These are phyloP conservation scores for Metschnikowia orientalis DNA, from an alignment of 805 yeast genomes.

Conservation along the genomic window DNA sequence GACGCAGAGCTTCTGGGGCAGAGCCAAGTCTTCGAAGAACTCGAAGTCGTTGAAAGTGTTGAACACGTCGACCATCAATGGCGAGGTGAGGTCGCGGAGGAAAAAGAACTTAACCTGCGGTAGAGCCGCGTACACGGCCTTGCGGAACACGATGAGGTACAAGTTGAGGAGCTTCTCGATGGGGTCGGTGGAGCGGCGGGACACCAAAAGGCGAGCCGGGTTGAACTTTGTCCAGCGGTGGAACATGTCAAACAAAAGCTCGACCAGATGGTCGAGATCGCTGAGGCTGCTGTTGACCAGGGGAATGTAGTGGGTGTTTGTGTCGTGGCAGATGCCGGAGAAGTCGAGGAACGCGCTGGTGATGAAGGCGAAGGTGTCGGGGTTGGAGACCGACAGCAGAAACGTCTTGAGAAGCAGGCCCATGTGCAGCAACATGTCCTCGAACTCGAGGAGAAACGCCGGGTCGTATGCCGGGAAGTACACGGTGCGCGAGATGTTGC, in stretches of 20 bases:
- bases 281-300: slow-evolving; percentile 19
- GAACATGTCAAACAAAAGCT: slow-evolving; percentile 31
- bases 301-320: slow-evolving; percentile 28
- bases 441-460: slow-evolving; percentile 27
- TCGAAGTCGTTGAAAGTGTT: slow-evolving; percentile 21
- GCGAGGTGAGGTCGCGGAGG: slow-evolving; percentile 38
- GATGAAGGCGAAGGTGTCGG: slow-evolving; percentile 16
- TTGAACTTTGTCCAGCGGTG: slow-evolving; percentile 32
- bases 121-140: slow-evolving; percentile 29
- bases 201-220: slow-evolving; percentile 28
- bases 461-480: slow-evolving; percentile 36
- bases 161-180: slow-evolving; percentile 30
- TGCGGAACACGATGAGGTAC: slow-evolving; percentile 31
- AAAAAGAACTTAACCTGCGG: slow-evolving; percentile 41
- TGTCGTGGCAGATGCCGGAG: slow-evolving; percentile 20
- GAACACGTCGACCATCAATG: slow-evolving; percentile 37
- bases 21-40: slow-evolving; percentile 22
- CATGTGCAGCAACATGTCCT: slow-evolving; percentile 22
- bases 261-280: slow-evolving; percentile 30
- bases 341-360: slow-evolving; percentile 23
- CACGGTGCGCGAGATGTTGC: slow-evolving; percentile 30
- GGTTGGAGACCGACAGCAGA: slow-evolving; percentile 4
- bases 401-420: slow-evolving; percentile 14
- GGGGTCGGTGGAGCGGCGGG: slow-evolving; percentile 24
- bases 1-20: slow-evolving; percentile 13